Conservation (phyloP, 2,329 filamentous ascomycete species). For the Alternaria brassicae region DNA sequence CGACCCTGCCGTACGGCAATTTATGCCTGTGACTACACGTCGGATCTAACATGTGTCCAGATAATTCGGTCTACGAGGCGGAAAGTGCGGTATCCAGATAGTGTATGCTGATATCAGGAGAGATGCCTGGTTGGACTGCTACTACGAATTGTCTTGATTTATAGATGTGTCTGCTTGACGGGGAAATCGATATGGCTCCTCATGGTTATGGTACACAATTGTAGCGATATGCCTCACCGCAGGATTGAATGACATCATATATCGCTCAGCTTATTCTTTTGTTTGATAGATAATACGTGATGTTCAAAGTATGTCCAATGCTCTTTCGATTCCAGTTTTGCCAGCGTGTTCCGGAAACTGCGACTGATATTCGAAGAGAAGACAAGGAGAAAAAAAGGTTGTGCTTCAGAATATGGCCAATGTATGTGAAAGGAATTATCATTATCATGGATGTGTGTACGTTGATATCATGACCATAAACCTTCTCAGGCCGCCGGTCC, state of each 20-base stretch:
- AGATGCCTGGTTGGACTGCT: background rate
- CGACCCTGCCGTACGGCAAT: too few relatives aligned
- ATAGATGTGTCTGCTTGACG: background rate
- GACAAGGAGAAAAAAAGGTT: background rate
- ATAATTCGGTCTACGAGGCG: background rate
- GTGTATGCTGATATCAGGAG: background rate
- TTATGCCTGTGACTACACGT: background rate
- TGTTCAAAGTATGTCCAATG: background rate
- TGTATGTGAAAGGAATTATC: background rate
- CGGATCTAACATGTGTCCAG: background rate
- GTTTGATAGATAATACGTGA: background rate
- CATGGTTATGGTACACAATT: background rate
- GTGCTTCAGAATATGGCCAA: background rate
- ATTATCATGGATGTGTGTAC: background rate
- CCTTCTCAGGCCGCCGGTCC: background rate
- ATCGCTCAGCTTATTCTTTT: background rate
- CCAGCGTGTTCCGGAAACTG: background rate
- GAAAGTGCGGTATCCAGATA: background rate
- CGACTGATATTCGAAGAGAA: background rate
- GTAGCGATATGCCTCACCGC: background rate
- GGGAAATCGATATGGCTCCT: background rate
- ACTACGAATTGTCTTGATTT: background rate
- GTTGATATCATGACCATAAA: background rate
- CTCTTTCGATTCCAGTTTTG: background rate
- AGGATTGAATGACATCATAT: background rate